phyloP scores from a whole-genome alignment of 2,329 filamentous ascomycete genomes.

The Whalleya microplaca region DNA sequence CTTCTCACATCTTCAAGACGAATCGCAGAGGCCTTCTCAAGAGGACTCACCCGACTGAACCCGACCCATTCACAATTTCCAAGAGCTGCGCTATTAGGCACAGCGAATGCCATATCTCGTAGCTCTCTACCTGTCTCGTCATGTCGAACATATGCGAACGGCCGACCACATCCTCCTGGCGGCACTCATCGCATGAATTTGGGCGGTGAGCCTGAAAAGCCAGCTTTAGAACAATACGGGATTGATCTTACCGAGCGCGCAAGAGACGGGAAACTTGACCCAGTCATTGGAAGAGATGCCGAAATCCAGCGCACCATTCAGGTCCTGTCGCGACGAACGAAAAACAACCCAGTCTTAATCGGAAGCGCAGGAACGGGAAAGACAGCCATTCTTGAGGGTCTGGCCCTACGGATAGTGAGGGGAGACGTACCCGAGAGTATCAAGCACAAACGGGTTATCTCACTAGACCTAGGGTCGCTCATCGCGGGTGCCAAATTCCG shows the following conservation, averaged over 20 bases:
- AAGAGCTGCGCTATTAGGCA: conserved; percentile 29
- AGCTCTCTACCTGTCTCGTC: conserved; percentile 23
- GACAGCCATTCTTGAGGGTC: conserved; percentile 88
- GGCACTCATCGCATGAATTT: conserved; percentile 95
- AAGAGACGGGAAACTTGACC: conserved; percentile 87
- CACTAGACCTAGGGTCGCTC: conserved; percentile 85
- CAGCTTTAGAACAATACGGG: conserved; percentile 88
- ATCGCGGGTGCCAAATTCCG: conserved; percentile 96
- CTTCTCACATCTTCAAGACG: conserved; percentile 41
- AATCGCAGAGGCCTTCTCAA: conserved; percentile 35
- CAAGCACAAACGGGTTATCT: conserved; percentile 89
- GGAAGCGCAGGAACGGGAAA: conserved; percentile 91
- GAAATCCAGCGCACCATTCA: conserved; percentile 96
- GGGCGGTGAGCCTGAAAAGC: conserved; percentile 73
- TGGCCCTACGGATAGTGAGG: conserved; percentile 85
- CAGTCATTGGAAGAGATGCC: conserved; percentile 88
- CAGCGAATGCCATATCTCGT: conserved; percentile 20
- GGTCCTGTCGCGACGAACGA: conserved; percentile 87
- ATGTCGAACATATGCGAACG: conserved; percentile 66
- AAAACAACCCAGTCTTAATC: conserved; percentile 96
- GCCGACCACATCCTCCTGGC: conserved; percentile 82
- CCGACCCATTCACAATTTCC: conserved; percentile 26
- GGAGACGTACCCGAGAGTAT: conserved; percentile 96
- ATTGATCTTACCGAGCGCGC: conserved; percentile 87
- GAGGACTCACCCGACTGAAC: conserved; percentile 28